Base-by-base conservation (phyloP, 768 basidiomycete species). In the Lactarius hengduanensis region DNA sequence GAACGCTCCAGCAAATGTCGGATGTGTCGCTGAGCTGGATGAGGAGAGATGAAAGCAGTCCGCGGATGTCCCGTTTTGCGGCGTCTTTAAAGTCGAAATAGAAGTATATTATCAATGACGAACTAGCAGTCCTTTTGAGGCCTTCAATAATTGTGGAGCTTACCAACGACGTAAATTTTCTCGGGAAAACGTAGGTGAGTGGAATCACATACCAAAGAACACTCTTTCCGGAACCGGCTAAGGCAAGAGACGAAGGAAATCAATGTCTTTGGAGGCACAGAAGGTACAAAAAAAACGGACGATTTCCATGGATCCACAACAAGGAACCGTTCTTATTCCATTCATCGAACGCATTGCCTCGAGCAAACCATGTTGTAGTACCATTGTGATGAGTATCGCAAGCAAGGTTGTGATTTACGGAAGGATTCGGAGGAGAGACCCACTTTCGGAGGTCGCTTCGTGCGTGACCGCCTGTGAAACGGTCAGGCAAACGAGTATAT, bases 291-390 rank as follows among this genome's bases (percentile, higher is more conserved):
- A 7, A 40, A 45, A 15, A 34, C 55, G 26, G 18, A 64, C 63
- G 63, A n/a, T 47, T 65, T 9, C 64, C 64, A 22, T 26, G 59
- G 30, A 61, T 65, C 64, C 64, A 60, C 18, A 65, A 45, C 13
- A 65, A 34, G 1, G 59, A 61, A 1, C 59, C 34, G 9, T 43
- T 47, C 22, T 11, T 5, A 13, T 61, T 65, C 64, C 64, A 65
- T 0, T 61, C 41, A 0, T n/a, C 22, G 40, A 65, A 65, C 22
- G 10, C 32, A 5, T 7, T 20, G 2, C 58, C 32, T 20, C 18
- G 22, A n/a, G 36, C 43, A 11, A 65, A 65, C 64, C 64, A 65
- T 0, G 28, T 20, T 26, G 64, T 40, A 3, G 64, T 60, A 10
- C 59, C 59, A 9, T 47, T 16, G 20, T 61, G 34, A 0, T 57